phyloP scores from a whole-genome alignment of 2,329 filamentous ascomycete species.

The Proliferodiscus dingleyae region DNA sequence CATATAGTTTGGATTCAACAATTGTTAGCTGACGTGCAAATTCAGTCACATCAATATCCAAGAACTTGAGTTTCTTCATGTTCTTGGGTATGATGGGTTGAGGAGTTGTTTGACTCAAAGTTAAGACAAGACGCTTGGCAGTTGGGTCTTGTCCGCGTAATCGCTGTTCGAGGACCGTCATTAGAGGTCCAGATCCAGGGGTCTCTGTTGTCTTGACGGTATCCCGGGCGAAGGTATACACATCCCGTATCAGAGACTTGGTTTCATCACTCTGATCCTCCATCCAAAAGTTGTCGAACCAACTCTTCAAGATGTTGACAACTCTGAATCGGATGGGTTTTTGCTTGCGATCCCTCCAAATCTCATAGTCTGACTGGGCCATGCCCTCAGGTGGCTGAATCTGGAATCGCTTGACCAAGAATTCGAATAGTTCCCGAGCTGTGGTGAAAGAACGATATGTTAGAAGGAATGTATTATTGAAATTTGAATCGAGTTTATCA shows the following conservation, averaged over 20 bases:
- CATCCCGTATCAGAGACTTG: slow-evolving; percentile 77
- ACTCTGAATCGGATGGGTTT: slow-evolving; percentile 94
- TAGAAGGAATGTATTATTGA: slow-evolving; percentile 96
- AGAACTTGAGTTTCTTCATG: slow-evolving; percentile 98
- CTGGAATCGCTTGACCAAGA: slow-evolving; percentile 85
- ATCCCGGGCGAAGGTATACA: slow-evolving; percentile 86
- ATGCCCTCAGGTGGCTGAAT: slow-evolving; percentile 87
- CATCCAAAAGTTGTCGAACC: slow-evolving; percentile 99
- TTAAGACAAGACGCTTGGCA: slow-evolving; percentile 81
- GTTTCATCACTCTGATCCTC: slow-evolving; percentile 82
- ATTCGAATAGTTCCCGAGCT: slow-evolving; percentile 84
- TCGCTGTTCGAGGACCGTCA: slow-evolving; percentile 83
- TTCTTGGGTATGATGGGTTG: slow-evolving; percentile 94
- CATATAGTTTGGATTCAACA: slow-evolving; percentile 90
- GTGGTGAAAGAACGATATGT: slow-evolving; percentile 95
- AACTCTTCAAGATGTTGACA: slow-evolving; percentile 95
- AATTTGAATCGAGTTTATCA: slow-evolving; percentile 89
- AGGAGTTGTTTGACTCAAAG: slow-evolving; percentile 75
- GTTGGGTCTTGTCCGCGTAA: slow-evolving; percentile 83
- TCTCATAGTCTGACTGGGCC: slow-evolving; percentile 68
- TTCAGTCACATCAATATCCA: slow-evolving; percentile 92
- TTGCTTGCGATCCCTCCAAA: slow-evolving; percentile 91
- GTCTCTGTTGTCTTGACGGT: slow-evolving; percentile 92
- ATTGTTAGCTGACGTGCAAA: slow-evolving; percentile 98
- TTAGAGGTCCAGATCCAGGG: slow-evolving; percentile 77